A percentile compares a stretch with the other conserved stretches of the same genome.
Evolutionary conservation across 2,329 filamentous ascomycete species (phyloP).

Genomic region (Colletotrichum spinosum): DNA sequence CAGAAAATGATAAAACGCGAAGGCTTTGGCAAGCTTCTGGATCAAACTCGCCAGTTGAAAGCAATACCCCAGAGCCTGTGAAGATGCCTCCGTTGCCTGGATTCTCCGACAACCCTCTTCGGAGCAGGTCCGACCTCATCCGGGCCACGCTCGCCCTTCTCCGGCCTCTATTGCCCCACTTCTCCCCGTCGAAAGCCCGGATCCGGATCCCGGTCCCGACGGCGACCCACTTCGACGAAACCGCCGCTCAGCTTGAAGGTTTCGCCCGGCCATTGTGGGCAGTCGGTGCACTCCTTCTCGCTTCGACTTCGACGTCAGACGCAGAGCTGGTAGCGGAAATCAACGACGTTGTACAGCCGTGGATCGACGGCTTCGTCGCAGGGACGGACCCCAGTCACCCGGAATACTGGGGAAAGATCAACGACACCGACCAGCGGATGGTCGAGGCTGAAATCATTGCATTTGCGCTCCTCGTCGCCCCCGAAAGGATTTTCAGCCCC

Average conservation of each 20-base stretch:
- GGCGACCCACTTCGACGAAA: slow-evolving; percentile 56
- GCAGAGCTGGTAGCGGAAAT: neutral
- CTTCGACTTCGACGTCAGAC: slow-evolving; percentile 39
- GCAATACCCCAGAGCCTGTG: neutral
- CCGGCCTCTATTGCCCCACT: slow-evolving; percentile 46
- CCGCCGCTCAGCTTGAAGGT: slow-evolving; percentile 58
- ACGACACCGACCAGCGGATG: slow-evolving; percentile 62
- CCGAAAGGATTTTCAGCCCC: slow-evolving; percentile 48
- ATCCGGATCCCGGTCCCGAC: slow-evolving; percentile 52
- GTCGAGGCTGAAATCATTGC: slow-evolving; percentile 65
- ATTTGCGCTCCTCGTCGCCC: slow-evolving; percentile 58
- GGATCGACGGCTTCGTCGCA: slow-evolving; percentile 46
- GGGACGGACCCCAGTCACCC: slow-evolving; percentile 48
- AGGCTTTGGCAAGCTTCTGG: no score
- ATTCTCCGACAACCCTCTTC: slow-evolving; percentile 55
- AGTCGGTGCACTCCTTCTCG: slow-evolving; percentile 55
- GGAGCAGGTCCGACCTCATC: slow-evolving; percentile 49
- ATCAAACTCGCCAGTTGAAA: neutral
- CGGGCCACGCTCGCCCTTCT: slow-evolving; percentile 49
- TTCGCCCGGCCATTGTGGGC: slow-evolving; percentile 55
- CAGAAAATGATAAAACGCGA: no score
- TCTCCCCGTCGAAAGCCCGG: slow-evolving; percentile 48
- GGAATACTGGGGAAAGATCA: slow-evolving; percentile 61
- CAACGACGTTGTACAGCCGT: slow-evolving; percentile 40
- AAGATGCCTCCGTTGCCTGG: slow-evolving; percentile 52